phyloP scores from a whole-genome alignment of 2,329 filamentous ascomycete genomes.

The Colletotrichum kahawae region DNA sequence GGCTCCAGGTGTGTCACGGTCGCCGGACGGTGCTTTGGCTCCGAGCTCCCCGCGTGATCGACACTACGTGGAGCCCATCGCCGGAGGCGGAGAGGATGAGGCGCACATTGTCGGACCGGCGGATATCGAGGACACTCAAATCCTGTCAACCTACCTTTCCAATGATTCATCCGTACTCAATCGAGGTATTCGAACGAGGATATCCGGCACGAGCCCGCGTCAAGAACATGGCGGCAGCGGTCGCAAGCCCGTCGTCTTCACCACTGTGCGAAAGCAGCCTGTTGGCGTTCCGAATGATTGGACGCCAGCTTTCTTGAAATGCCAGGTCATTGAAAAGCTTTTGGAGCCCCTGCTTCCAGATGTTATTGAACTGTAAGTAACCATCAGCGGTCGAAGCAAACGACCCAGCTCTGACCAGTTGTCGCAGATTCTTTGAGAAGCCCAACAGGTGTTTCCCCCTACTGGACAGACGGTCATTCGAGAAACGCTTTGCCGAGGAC shows the following conservation, averaged over 20 bases:
- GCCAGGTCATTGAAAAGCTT: conserved; percentile 63
- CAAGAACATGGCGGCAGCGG: background rate
- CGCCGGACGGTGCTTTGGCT: background rate
- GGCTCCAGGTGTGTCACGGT: background rate
- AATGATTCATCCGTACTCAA: conserved; percentile 7
- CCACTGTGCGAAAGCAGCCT: conserved; percentile 50
- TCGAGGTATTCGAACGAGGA: conserved; percentile 1
- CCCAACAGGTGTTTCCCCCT: conserved; percentile 67
- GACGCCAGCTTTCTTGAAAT: conserved; percentile 48
- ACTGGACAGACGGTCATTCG: conserved; percentile 60
- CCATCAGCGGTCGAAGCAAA: background rate
- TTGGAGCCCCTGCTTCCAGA: conserved; percentile 58
- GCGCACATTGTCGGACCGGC: conserved; percentile 65
- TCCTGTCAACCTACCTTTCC: conserved; percentile 51
- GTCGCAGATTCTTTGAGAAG: conserved; percentile 54
- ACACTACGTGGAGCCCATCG: conserved; percentile 10
- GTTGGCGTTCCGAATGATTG: conserved; percentile 43
- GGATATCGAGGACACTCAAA: conserved; percentile 63
- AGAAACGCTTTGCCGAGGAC: conserved; percentile 47
- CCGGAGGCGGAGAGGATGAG: conserved; percentile 38
- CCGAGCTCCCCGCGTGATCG: background rate
- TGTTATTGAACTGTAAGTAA: conserved; percentile 51
- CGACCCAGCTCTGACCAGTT: background rate
- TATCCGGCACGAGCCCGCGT: conserved; percentile 10
- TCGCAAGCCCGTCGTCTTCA: conserved; percentile 48